Evolutionary conservation across 805 yeast species (phyloP).

Genomic region (Cyberlindnera meyerae): DNA sequence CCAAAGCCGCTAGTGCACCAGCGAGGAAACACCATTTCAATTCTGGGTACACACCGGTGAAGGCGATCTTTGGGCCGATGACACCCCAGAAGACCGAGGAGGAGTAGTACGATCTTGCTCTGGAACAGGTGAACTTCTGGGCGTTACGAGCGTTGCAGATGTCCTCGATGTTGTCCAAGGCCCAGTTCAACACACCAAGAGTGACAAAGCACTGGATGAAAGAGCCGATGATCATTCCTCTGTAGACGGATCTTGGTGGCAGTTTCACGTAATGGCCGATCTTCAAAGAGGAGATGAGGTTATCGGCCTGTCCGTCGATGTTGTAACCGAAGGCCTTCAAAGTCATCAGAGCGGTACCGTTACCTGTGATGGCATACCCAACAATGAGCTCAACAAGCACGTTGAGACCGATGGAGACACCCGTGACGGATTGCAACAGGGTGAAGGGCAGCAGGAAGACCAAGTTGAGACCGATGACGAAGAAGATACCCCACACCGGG

Average conservation of each 20-base stretch:
- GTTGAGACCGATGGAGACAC: conserved; percentile 42
- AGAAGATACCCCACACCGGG: conserved; percentile 57
- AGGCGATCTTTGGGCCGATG: conserved; percentile 51
- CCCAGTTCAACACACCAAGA: conserved; percentile 33
- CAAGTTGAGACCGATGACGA: conserved; percentile 45
- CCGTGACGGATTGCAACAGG: conserved; percentile 45
- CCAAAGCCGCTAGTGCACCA: conserved; percentile 38
- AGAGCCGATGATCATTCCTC: conserved; percentile 36
- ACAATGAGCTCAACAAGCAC: conserved; percentile 52
- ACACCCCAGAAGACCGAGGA: conserved; percentile 46
- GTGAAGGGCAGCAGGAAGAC: conserved; percentile 48
- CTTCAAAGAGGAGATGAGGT: conserved; percentile 44
- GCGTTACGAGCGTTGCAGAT: conserved; percentile 33
- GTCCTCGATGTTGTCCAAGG: conserved; percentile 29
- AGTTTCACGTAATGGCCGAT: conserved; percentile 50
- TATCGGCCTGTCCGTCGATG: conserved; percentile 60
- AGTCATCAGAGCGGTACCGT: conserved; percentile 48
- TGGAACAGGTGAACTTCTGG: conserved; percentile 38
- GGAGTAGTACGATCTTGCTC: conserved; percentile 36
- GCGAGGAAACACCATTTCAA: conserved; percentile 60
- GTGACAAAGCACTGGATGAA: conserved; percentile 26
- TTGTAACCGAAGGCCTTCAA: conserved; percentile 52
- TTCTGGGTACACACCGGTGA: conserved; percentile 53
- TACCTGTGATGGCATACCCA: conserved; percentile 48
- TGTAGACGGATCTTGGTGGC: conserved; percentile 55